Evolutionary conservation across 2,329 filamentous ascomycete genomes (phyloP), one percentile per base, ranked within the genome.

Genomic region (Hymenoscyphus salicellus): DNA sequence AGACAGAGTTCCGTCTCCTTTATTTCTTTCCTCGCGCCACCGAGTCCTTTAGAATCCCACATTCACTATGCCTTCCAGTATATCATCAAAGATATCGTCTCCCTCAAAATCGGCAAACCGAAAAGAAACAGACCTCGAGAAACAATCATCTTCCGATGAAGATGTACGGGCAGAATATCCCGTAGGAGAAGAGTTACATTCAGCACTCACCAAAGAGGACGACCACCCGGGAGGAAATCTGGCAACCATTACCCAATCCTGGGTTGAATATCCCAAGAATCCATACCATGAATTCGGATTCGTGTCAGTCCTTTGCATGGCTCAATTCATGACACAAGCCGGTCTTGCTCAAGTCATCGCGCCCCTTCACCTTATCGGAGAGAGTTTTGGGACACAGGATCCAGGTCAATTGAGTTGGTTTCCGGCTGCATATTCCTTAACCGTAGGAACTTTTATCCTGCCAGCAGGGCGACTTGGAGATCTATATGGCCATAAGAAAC

Each of bases 391-490:
- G 17, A 74, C 81, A 56, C 76, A 71, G 3, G 77, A 79, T 2
- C 73, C 76, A 0, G 80, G 79, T 8, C 73, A 80, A n/a, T 75
- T 86, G 16, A 80, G 79, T 46, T 87, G 86, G 84, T 81, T 83
- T 59, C 78, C 84, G 11, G 84, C 84, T 0, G 83, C 83, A 1
- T 89, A 86, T 70, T 80, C 78, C 10, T 73, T 84, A 1, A 83
- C 82, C 0, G 80, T 83, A 66, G 79, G 83, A 2, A 78, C 82
- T 1, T 84, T 85, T 65, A 81, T 85, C 4, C 74, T 85, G 0
- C 76, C 82, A 2, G 79, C 78, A 14, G 83, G 83, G 4, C 79
- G 83, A 2, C 74, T 85, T 0, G 83, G 83, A 0, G 79, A 81
- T 52, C 75, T 85, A 2, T 83, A 81, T 68, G 84, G 83, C 3